These are phyloP conservation scores for Aureobasidium sp. DNA, from an alignment of 2,329 filamentous ascomycete species.

Conservation along the genomic window DNA sequence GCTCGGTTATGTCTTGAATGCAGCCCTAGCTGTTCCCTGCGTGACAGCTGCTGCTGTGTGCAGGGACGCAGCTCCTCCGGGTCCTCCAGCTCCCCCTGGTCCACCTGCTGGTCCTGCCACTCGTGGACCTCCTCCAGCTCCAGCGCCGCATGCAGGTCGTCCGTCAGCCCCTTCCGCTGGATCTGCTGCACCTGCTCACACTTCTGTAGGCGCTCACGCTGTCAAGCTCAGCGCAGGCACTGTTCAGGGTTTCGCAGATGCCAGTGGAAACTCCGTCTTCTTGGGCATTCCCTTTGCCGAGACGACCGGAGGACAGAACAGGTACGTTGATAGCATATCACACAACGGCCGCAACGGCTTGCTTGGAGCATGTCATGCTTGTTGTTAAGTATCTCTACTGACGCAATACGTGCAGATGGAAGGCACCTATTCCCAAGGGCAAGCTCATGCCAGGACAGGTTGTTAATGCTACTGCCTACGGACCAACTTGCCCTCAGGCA, in stretches of 20 bases:
- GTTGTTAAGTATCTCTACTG: neutral
- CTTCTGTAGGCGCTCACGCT: neutral
- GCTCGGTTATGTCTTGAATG: conserved; percentile 2
- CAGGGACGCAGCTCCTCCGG: neutral
- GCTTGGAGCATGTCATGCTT: neutral
- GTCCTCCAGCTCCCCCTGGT: neutral
- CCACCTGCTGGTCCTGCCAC: neutral
- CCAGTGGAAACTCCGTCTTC: conserved; percentile 26
- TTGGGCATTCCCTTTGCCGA: conserved; percentile 36
- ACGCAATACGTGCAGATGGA: conserved; percentile 21
- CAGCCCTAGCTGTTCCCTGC: conserved; percentile 3
- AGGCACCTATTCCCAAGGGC: conserved; percentile 20
- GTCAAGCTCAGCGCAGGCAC: conserved; percentile 5
- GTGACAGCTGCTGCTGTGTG: conserved; percentile 1
- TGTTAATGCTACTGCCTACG: conserved; percentile 4
- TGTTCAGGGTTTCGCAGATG: conserved; percentile 16
- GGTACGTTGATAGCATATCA: conserved; percentile 20
- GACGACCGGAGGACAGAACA: conserved; percentile 35
- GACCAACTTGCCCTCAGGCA: conserved; percentile 19
- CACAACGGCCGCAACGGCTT: neutral
- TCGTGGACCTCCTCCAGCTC: neutral
- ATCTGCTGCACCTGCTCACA: neutral
- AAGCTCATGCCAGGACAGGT: neutral
- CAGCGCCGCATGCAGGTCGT: neutral
- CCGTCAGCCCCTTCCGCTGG: neutral